Conservation (phyloP, 2,329 filamentous ascomycete species). For the Stachybotrys chartarum region DNA sequence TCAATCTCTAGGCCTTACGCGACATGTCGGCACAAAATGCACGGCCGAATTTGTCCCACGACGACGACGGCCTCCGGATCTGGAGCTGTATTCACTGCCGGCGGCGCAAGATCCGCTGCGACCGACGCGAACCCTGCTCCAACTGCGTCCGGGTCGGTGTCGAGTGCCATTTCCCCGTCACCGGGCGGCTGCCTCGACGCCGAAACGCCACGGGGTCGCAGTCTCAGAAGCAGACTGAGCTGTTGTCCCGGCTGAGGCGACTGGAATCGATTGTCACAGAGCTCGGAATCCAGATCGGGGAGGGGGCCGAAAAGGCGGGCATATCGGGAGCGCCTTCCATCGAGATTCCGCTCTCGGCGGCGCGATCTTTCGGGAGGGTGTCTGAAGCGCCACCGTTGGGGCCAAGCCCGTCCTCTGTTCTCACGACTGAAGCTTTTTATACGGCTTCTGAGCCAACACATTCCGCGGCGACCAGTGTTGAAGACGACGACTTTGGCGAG, state of each 20-base stretch:
- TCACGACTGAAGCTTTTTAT: neutral
- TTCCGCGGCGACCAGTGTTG: conserved; percentile 6
- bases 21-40: neutral
- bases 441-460: too few relatives aligned
- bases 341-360: neutral
- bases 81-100: conserved; percentile 25
- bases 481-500: conserved; percentile 20
- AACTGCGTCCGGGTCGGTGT: conserved; percentile 16
- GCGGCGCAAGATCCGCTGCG: conserved; percentile 21
- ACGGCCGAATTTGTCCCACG: neutral
- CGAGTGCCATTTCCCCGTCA: conserved; percentile 23
- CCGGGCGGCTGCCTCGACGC: conserved; percentile 20
- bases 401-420: neutral
- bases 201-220: conserved; percentile 11
- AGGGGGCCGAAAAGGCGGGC: conserved; percentile 6
- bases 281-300: conserved; percentile 20
- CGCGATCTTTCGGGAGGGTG: neutral
- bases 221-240: conserved; percentile 20
- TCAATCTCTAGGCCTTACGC: neutral
- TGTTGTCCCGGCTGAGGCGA: conserved; percentile 17
- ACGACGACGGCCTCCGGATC: conserved; percentile 12
- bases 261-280: conserved; percentile 23
- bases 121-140: conserved; percentile 19
- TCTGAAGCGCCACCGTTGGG: neutral
- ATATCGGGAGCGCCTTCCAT: neutral